Evolutionary conservation across 2,329 filamentous ascomycete species (phyloP).

Genomic region (Colletotrichum lentis): DNA sequence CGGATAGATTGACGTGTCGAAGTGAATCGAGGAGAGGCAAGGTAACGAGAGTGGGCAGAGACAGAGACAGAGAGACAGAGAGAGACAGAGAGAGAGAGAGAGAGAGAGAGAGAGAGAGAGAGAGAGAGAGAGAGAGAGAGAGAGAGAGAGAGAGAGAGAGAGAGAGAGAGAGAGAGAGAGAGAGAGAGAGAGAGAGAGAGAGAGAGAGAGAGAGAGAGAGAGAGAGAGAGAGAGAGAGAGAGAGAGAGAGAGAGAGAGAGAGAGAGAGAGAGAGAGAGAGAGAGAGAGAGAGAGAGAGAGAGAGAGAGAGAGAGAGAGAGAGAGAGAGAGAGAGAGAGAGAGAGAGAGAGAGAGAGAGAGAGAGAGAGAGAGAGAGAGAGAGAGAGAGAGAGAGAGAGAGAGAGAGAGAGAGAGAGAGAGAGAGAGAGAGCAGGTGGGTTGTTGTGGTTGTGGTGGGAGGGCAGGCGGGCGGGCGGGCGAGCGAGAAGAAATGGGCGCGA

Average conservation of each 20-base stretch:
- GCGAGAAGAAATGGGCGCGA: constrained; percentile 38
- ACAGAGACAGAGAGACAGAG: no score
- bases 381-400: constrained; percentile 7
- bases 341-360: constrained; percentile 7
- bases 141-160: neutral
- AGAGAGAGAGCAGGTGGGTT: constrained; percentile 29
- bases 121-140: neutral
- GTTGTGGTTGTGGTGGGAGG: constrained; percentile 36
- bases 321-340: constrained; percentile 19
- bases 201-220: neutral
- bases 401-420: constrained; percentile 7
- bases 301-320: constrained; percentile 7
- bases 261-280: neutral
- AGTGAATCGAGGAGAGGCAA: constrained; percentile 38
- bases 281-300: constrained; percentile 10
- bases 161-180: neutral
- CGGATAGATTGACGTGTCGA: constrained; percentile 45
- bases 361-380: constrained; percentile 19
- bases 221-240: constrained; percentile 1
- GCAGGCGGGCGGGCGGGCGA: constrained; percentile 29
- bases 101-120: neutral
- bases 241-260: neutral
- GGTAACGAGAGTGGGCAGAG: constrained; percentile 32
- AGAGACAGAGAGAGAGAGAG: neutral
- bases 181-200: neutral